Percentiles rank a stretch among this genome's conserved stretches.
These are phyloP conservation scores for Lipomyces lipofer DNA, from an alignment of 805 yeast species.

Conservation along the genomic window DNA sequence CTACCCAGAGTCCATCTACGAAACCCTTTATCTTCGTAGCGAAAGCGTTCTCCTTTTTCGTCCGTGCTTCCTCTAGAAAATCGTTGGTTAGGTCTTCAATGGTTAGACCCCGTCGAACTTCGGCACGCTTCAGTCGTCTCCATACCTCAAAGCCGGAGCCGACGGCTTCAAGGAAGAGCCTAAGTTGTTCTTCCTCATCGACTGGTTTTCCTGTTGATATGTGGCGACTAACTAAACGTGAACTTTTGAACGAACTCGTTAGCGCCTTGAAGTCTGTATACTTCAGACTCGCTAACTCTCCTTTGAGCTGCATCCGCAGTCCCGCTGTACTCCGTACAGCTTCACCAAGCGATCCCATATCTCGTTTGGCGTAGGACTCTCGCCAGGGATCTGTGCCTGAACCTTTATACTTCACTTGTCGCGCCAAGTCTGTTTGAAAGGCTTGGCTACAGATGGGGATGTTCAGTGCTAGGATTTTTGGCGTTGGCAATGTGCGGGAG, in stretches of 20 bases:
- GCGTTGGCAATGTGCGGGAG: constrained; percentile 17
- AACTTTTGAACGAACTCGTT: background rate
- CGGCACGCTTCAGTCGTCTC: background rate
- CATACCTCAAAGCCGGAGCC: background rate
- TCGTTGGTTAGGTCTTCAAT: background rate
- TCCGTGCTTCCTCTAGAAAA: background rate
- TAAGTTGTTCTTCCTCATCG: background rate
- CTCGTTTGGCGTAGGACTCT: background rate
- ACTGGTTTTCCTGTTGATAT: background rate
- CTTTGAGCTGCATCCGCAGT: background rate
- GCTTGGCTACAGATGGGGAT: constrained; percentile 31
- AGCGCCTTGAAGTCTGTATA: background rate
- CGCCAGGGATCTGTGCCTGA: constrained; percentile 1
- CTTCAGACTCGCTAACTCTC: background rate
- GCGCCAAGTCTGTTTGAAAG: constrained; percentile 48
- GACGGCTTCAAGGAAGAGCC: background rate
- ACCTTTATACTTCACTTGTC: constrained; percentile 49
- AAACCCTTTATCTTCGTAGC: too few relatives aligned
- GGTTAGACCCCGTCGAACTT: background rate
- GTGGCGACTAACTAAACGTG: background rate
- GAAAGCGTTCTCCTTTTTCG: background rate
- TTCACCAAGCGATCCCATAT: background rate
- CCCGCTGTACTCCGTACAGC: background rate
- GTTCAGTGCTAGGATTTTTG: constrained; percentile 57
- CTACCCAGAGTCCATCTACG: too few relatives aligned